phyloP scores from a whole-genome alignment of 208 protist species.

The Crithidia sp. region DNA sequence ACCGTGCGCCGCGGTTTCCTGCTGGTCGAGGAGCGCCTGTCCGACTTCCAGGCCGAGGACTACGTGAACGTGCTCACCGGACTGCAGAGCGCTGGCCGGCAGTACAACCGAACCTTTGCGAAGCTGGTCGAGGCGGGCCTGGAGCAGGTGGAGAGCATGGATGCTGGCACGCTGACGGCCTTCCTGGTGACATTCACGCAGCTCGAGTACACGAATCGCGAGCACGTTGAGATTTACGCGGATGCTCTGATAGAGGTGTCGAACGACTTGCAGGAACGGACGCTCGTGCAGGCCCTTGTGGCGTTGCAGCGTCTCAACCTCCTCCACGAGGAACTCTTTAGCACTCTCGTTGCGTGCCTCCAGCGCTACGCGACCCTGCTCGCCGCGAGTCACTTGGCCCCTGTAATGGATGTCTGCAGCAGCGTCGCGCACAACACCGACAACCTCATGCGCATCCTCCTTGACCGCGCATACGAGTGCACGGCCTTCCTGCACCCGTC shows the following conservation, averaged over 20 bases:
- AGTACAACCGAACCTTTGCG: constrained; percentile 64
- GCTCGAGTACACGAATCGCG: constrained; percentile 66
- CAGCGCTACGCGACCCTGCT: constrained; percentile 50
- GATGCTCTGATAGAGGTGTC: constrained; percentile 83
- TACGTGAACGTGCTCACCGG: constrained; percentile 62
- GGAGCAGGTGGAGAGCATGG: constrained; percentile 82
- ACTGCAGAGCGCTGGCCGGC: constrained; percentile 40
- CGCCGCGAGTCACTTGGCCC: constrained; percentile 58
- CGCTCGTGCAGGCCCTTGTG: constrained; percentile 80
- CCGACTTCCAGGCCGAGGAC: constrained; percentile 82
- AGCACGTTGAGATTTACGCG: constrained; percentile 88
- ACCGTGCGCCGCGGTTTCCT: constrained; percentile 51
- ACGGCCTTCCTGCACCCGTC: constrained; percentile 59
- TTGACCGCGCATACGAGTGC: constrained; percentile 74
- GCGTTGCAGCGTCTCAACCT: constrained; percentile 72
- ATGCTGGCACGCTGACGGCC: constrained; percentile 67
- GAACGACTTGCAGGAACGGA: constrained; percentile 59
- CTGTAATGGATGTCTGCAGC: constrained; percentile 89
- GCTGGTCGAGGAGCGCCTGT: constrained; percentile 49
- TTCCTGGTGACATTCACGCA: constrained; percentile 71
- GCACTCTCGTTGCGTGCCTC: constrained; percentile 45
- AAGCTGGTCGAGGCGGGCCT: constrained; percentile 71
- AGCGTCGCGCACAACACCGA: constrained; percentile 56
- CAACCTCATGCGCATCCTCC: constrained; percentile 62
- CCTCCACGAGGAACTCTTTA: constrained; percentile 74